Base-by-base conservation (phyloP, 1,284 basidiomycete species). In the Trametes pubescens region DNA sequence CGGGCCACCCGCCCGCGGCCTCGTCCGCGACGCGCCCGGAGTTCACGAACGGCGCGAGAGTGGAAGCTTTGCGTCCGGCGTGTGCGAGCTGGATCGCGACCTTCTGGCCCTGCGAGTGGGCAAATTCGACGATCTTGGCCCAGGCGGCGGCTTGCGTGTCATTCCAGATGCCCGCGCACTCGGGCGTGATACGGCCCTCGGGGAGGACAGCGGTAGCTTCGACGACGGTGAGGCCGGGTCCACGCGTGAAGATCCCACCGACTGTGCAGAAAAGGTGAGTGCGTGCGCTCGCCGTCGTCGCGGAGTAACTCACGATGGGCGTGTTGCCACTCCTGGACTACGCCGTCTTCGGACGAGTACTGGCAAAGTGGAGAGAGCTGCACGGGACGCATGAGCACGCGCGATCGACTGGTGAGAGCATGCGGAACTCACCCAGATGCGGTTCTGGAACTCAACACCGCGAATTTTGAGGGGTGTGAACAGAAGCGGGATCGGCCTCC, bases 41-140 rank as follows among this genome's bases (percentile, higher is more conserved):
- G 34, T 79, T 80, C 16, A 88, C 77, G 87, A 89, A 91, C 2
- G 87, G 86, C 2, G 88, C 82, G 59, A 83, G 79, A 0, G 84
- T 86, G 18, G 85, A 87, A 0, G 89, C 89, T 73, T 94, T 94
- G 40, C 92, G 81, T 0, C 92, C 92, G 0, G 90, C 90, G 74
- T 94, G 92, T 0, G 86, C 88, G 29, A 95, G 82, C 74, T 94
- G 93, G 53, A 94, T 82, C 4, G 88, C 92, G 29, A 92, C 86
- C 67, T 84, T 85, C 48, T 84, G 78, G 59, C 84, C 82, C 71
- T 91, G 85, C 34, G 83, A 78, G 75, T 92, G 90, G 46, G 85
- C 81, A 68, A 89, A 90, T 51, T 89, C 81, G 62, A 92, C 87
- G 58, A 94, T 83, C n/a, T 84, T 81, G 67, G 86, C 84, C 67